A percentile compares a stretch with the other conserved stretches of the same genome.
These are phyloP conservation scores for Chenopodium suecicum DNA, from an alignment of 148 eudicot genomes.

Conservation along the genomic window DNA sequence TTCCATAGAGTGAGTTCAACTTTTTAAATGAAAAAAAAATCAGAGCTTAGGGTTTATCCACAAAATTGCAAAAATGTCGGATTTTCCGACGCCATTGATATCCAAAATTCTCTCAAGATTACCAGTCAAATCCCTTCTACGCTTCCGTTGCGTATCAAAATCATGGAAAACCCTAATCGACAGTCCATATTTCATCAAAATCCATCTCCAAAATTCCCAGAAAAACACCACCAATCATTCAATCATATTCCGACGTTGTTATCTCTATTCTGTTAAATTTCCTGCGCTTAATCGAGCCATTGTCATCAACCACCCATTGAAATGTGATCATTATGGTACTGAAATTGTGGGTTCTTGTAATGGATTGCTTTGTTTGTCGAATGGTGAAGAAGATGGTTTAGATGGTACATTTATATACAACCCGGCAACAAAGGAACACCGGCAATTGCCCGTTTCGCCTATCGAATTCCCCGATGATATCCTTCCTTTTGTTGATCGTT, in stretches of 20 bases:
- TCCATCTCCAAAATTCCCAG: conserved; percentile 20
- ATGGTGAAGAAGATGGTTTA: not conserved
- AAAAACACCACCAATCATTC: not conserved
- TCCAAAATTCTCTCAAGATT: conserved; percentile 21
- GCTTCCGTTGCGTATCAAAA: conserved; percentile 23
- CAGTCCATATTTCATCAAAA: conserved; percentile 10
- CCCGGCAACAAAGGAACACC: conserved; percentile 19
- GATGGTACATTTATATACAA: conserved; percentile 28
- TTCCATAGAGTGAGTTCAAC: too few relatives aligned
- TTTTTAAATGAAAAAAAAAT: too few relatives aligned
- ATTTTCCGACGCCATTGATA: conserved; percentile 16
- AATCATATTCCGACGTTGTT: not conserved
- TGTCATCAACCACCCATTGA: conserved; percentile 2
- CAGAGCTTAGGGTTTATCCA: not conserved
- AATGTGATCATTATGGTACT: not conserved
- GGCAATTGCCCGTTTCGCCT: conserved; percentile 7
- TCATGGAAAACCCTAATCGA: conserved; percentile 22
- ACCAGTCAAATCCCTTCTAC: conserved; percentile 25
- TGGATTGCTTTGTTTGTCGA: conserved; percentile 25
- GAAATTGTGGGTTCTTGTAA: conserved; percentile 18
- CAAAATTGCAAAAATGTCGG: not conserved
- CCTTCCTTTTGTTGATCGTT: not conserved
- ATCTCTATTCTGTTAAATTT: not conserved
- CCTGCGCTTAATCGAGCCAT: not conserved
- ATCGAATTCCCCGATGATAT: conserved; percentile 8